Conservation (phyloP, 495 filamentous ascomycete species). For the Tuber brumale region DNA sequence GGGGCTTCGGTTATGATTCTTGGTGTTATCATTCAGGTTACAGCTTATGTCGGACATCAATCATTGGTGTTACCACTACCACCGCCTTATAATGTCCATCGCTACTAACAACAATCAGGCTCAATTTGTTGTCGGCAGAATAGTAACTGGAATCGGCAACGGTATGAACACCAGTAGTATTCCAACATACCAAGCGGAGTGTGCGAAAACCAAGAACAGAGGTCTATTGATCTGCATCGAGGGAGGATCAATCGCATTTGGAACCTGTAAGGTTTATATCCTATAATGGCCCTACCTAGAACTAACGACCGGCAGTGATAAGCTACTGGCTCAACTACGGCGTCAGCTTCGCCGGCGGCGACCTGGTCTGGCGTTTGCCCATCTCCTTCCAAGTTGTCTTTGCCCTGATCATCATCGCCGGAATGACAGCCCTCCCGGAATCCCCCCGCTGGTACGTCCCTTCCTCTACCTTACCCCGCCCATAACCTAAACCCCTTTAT, state of each 20-base stretch:
- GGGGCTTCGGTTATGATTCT: constrained; percentile 67
- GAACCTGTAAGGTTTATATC: constrained; percentile 45
- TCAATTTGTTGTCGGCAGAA: constrained; percentile 70
- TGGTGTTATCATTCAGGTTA: constrained; percentile 64
- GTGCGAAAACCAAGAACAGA: constrained; percentile 64
- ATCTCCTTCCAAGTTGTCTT: constrained; percentile 78
- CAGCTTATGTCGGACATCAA: constrained; percentile 41
- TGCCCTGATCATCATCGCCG: constrained; percentile 57
- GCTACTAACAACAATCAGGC: constrained; percentile 43
- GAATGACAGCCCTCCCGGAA: constrained; percentile 65
- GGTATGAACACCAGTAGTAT: constrained; percentile 74
- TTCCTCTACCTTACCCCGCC: neutral
- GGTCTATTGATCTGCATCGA: constrained; percentile 80
- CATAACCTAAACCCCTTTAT: constrained; percentile 7
- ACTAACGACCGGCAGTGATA: constrained; percentile 47
- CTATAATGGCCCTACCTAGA: neutral
- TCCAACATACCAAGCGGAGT: constrained; percentile 66
- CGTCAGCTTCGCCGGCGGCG: constrained; percentile 57
- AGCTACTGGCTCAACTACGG: constrained; percentile 84
- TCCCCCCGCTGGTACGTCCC: constrained; percentile 58
- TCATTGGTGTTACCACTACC: constrained; percentile 20
- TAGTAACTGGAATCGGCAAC: constrained; percentile 69
- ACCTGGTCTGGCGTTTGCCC: constrained; percentile 71
- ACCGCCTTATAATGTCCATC: neutral
- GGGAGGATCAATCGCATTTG: constrained; percentile 71